phyloP scores from a whole-genome alignment of 2,329 filamentous ascomycete species.

The Fusarium proliferatum region DNA sequence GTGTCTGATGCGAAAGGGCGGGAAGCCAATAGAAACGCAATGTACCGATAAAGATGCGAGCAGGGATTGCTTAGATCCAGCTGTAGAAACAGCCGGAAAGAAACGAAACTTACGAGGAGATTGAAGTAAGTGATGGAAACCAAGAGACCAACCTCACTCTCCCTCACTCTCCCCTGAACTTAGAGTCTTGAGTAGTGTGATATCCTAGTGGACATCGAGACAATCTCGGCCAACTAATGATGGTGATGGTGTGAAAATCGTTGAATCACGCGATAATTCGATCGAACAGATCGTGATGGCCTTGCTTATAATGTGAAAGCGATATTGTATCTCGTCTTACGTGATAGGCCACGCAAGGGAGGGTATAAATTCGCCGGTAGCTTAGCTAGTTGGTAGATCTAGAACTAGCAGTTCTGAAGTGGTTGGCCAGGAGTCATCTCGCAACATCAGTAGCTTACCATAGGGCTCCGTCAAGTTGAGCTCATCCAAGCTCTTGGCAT shows the following conservation, averaged over 20 bases:
- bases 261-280: constrained; percentile 7
- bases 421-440: constrained; percentile 1
- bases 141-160: not conserved
- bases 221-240: not conserved
- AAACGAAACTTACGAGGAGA: not conserved
- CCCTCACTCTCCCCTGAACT: not conserved
- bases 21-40: not conserved
- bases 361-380: constrained; percentile 3
- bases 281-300: constrained; percentile 17
- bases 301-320: not conserved
- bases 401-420: not conserved
- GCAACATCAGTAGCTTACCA: constrained; percentile 3
- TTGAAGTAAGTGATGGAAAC: not conserved
- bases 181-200: not conserved
- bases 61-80: not conserved
- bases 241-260: not conserved
- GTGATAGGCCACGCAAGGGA: constrained; percentile 9
- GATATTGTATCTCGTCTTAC: not conserved
- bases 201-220: not conserved
- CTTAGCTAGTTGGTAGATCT: constrained; percentile 15
- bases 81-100: not conserved
- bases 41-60: not conserved
- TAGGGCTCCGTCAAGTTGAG: constrained; percentile 3
- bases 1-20: not conserved
- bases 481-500: not conserved